Evolutionary conservation across 1,284 basidiomycete genomes (phyloP).

Genomic region (Microbotryomycetes sp.): DNA sequence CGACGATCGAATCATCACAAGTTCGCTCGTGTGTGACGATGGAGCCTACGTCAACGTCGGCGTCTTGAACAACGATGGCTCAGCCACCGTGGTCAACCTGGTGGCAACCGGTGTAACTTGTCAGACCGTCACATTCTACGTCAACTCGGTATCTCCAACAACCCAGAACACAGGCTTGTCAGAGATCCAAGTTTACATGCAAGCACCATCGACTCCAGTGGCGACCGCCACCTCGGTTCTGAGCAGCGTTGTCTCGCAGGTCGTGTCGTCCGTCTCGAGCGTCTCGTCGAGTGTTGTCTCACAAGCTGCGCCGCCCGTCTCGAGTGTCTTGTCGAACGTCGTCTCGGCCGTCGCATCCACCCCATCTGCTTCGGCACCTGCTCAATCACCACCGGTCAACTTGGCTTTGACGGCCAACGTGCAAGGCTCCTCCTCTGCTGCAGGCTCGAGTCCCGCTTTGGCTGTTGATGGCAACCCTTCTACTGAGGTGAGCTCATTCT

Average conservation of each 20-base stretch:
- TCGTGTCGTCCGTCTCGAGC: neutral
- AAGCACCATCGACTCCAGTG: neutral
- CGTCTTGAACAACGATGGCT: conserved; percentile 28
- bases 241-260: neutral
- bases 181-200: conserved; percentile 16
- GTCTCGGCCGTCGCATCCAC: too few species aligned
- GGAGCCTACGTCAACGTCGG: conserved; percentile 21
- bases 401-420: neutral
- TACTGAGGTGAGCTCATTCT: neutral
- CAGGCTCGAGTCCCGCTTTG: neutral
- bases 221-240: neutral
- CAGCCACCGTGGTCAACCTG: conserved; percentile 20
- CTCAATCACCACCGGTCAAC: neutral
- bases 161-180: conserved; percentile 16
- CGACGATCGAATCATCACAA: neutral
- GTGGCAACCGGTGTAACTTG: conserved; percentile 11
- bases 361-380: too few species aligned
- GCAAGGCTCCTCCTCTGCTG: neutral
- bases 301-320: neutral
- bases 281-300: neutral
- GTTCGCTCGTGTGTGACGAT: conserved; percentile 15
- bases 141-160: conserved; percentile 1
- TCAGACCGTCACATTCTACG: conserved; percentile 14
- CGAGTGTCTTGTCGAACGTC: neutral
- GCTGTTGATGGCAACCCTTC: neutral